phyloP scores from a whole-genome alignment of 164 flowering plant species.

The Vitis amurensis region DNA sequence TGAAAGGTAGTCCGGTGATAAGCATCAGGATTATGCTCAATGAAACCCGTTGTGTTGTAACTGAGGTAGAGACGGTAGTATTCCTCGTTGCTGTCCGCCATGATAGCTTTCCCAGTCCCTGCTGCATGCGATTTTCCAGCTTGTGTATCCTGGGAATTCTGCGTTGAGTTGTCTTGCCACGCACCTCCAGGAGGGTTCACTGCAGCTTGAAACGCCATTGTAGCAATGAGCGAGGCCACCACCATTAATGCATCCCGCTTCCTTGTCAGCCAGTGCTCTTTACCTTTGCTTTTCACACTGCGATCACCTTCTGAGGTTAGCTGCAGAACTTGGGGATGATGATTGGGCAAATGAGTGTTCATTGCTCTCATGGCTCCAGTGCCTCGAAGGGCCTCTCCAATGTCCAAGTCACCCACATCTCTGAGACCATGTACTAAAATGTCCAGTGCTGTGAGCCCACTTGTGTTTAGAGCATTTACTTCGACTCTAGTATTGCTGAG shows the following conservation, averaged over 20 bases:
- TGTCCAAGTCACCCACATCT: not conserved
- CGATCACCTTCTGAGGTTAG: not conserved
- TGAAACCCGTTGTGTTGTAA: conserved; percentile 12
- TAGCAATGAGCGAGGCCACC: conserved; percentile 25
- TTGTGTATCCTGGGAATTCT: not conserved
- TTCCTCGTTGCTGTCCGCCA: not conserved
- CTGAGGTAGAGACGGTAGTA: not conserved
- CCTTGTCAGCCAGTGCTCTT: conserved; percentile 5
- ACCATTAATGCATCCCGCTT: conserved; percentile 19
- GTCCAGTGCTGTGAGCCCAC: conserved; percentile 9
- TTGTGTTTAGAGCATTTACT: conserved; percentile 1
- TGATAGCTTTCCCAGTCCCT: conserved; percentile 18
- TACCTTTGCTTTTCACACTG: not conserved
- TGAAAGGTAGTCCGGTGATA: conserved; percentile 19
- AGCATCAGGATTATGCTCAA: conserved; percentile 24
- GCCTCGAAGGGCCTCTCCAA: not conserved
- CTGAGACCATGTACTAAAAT: not conserved
- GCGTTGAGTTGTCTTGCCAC: conserved; percentile 17
- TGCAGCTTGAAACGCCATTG: conserved; percentile 26
- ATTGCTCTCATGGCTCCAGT: not conserved
- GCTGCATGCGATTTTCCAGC: not conserved
- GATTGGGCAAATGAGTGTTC: not conserved
- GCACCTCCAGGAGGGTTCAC: conserved; percentile 21
- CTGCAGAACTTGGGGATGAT: too few relatives aligned
- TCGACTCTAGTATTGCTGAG: not conserved